These are phyloP conservation scores for Heracleum sosnowskyi DNA, from an alignment of 129 eudicot species.

Conservation along the genomic window DNA sequence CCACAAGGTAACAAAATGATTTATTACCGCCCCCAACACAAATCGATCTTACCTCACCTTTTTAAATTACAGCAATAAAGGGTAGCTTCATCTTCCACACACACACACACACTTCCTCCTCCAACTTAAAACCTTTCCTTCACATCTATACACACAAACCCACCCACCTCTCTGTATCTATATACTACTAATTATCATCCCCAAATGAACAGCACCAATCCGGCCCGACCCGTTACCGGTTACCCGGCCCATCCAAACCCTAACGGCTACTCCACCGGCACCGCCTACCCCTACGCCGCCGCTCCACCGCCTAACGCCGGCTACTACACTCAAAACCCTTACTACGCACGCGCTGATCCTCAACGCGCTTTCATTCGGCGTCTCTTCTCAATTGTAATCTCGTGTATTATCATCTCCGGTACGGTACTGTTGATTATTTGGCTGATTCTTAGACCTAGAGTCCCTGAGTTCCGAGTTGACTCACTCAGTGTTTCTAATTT, in stretches of 20 bases:
- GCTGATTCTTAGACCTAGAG: conserved; percentile 77
- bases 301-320: conserved; percentile 27
- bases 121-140: not conserved
- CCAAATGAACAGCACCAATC: not conserved
- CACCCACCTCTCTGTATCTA: not conserved
- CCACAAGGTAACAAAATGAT: too few species aligned
- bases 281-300: conserved; percentile 55
- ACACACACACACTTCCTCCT: not conserved
- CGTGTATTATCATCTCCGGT: conserved; percentile 47
- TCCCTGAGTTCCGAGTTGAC: conserved; percentile 61
- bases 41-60: not conserved
- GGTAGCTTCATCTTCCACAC: not conserved
- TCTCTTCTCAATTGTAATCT: conserved; percentile 45
- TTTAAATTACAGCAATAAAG: too few species aligned
- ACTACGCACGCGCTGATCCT: not conserved
- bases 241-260: conserved; percentile 7
- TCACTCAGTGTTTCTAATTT: conserved; percentile 44
- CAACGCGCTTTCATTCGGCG: conserved; percentile 81
- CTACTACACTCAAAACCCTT: not conserved
- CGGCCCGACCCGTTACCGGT: conserved; percentile 5
- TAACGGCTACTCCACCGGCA: conserved; percentile 26
- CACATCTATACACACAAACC: not conserved
- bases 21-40: not conserved
- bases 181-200: too few species aligned
- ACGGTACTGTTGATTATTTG: conserved; percentile 58